phyloP scores from a whole-genome alignment of 352 stramenopile species.

The Phytophthora crassamura region DNA sequence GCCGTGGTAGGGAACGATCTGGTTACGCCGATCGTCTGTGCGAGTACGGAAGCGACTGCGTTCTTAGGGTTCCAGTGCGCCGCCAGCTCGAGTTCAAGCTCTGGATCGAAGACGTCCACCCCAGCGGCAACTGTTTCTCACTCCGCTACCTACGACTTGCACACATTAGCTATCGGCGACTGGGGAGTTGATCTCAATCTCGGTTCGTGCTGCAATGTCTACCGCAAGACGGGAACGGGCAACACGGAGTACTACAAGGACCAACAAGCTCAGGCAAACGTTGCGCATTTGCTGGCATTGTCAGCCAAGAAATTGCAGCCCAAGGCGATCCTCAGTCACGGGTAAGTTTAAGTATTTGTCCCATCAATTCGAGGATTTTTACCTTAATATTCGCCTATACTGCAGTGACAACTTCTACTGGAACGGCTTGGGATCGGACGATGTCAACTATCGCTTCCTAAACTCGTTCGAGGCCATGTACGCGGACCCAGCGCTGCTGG shows the following conservation, averaged over 20 bases:
- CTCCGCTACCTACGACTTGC: conserved; percentile 53
- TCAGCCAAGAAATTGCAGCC: conserved; percentile 69
- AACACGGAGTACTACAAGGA: conserved; percentile 78
- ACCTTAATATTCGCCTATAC: conserved; percentile 4
- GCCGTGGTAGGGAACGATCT: conserved; percentile 26
- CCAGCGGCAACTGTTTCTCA: conserved; percentile 41
- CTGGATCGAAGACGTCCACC: conserved; percentile 11
- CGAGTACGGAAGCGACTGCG: conserved; percentile 39
- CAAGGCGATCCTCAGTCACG: conserved; percentile 64
- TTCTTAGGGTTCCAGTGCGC: conserved; percentile 60
- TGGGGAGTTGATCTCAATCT: conserved; percentile 70
- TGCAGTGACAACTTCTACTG: conserved; percentile 73
- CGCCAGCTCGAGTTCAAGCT: conserved; percentile 25
- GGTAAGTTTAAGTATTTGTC: conserved; percentile 34
- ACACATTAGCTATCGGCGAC: conserved; percentile 76
- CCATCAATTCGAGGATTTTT: neutral
- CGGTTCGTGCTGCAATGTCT: conserved; percentile 77
- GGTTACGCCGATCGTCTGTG: conserved; percentile 54
- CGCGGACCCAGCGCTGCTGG: conserved; percentile 47
- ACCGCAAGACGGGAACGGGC: conserved; percentile 61
- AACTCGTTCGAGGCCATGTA: conserved; percentile 78
- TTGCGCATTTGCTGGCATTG: conserved; percentile 64
- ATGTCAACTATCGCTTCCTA: conserved; percentile 69
- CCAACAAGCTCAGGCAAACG: conserved; percentile 70
- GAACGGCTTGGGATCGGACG: conserved; percentile 71